phyloP scores from a whole-genome alignment of 2,329 filamentous ascomycete species.

The Parastagonospora avenae region DNA sequence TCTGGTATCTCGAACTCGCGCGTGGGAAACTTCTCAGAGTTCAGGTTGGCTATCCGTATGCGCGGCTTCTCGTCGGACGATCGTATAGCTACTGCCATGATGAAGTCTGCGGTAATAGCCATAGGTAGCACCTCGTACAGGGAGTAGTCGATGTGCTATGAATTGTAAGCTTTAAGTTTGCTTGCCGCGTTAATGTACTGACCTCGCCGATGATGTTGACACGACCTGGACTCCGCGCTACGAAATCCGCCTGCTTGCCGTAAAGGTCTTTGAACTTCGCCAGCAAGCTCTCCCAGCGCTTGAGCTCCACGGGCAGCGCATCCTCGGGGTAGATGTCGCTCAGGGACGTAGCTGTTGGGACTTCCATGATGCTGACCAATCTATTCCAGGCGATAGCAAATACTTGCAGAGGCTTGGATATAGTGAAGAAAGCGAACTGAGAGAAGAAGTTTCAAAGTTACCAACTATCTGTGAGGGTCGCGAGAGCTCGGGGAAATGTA shows the following conservation, averaged over 20 bases:
- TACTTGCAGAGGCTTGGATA: too few relatives aligned
- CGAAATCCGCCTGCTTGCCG: slow-evolving; percentile 74
- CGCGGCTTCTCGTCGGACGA: slow-evolving; percentile 60
- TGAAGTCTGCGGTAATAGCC: slow-evolving; percentile 88
- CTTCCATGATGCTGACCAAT: slow-evolving; percentile 47
- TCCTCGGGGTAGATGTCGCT: slow-evolving; percentile 82
- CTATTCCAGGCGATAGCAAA: too few relatives aligned
- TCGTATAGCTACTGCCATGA: slow-evolving; percentile 75
- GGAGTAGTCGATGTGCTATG: slow-evolving; percentile 91
- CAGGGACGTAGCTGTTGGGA: slow-evolving; percentile 77
- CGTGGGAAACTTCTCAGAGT: slow-evolving; percentile 74
- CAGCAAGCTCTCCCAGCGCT: slow-evolving; percentile 77
- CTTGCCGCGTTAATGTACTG: not conserved
- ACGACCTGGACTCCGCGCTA: slow-evolving; percentile 87
- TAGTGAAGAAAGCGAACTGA: not conserved
- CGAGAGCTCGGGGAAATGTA: slow-evolving; percentile 22
- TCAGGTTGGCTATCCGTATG: slow-evolving; percentile 80
- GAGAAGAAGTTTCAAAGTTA: not conserved
- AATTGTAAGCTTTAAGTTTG: slow-evolving; percentile 17
- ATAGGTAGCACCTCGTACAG: slow-evolving; percentile 95
- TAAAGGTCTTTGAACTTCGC: slow-evolving; percentile 73
- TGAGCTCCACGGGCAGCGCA: slow-evolving; percentile 68
- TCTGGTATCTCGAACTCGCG: slow-evolving; percentile 75
- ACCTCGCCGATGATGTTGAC: slow-evolving; percentile 97
- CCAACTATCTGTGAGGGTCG: slow-evolving; percentile 6